A percentile compares a stretch with the other conserved stretches of the same genome.
Evolutionary conservation across 208 protist species (phyloP).

Genomic region (Crithidia expoeki): DNA sequence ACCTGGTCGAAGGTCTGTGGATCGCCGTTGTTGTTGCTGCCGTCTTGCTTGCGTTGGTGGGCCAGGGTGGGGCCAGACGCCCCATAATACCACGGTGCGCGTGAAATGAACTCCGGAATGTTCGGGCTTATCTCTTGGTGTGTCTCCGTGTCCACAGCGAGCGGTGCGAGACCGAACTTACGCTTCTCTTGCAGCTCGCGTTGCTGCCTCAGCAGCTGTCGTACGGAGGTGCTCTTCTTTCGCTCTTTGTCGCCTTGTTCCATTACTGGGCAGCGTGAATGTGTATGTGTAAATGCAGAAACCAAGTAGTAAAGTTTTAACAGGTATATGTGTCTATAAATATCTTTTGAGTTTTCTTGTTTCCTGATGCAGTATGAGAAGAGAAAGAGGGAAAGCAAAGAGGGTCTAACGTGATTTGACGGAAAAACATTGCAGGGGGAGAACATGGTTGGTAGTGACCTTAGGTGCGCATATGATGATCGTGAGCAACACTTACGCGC

Average conservation of each 20-base stretch:
- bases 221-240: conserved; percentile 41
- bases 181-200: conserved; percentile 89
- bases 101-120: conserved; percentile 97
- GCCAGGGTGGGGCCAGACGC: conserved; percentile 79
- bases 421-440: too few species aligned
- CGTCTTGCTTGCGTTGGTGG: conserved; percentile 81
- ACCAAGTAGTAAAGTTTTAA: too few species aligned
- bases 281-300: too few species aligned
- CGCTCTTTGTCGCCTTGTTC: conserved; percentile 8
- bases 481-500: too few species aligned
- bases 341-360: too few species aligned
- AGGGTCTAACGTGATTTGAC: too few species aligned
- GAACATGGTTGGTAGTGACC: too few species aligned
- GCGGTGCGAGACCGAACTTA: conserved; percentile 83
- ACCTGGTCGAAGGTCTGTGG: conserved; percentile 17
- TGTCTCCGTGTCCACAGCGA: conserved; percentile 78
- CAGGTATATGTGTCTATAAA: too few species aligned
- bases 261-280: too few species aligned
- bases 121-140: conserved; percentile 97
- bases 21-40: not conserved
- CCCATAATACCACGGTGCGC: conserved; percentile 97
- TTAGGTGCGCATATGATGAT: too few species aligned
- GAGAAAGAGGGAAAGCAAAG: too few species aligned
- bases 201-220: conserved; percentile 74
- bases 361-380: too few species aligned